Conservation (phyloP, 352 stramenopile species). For the Pythium sukuiense region DNA sequence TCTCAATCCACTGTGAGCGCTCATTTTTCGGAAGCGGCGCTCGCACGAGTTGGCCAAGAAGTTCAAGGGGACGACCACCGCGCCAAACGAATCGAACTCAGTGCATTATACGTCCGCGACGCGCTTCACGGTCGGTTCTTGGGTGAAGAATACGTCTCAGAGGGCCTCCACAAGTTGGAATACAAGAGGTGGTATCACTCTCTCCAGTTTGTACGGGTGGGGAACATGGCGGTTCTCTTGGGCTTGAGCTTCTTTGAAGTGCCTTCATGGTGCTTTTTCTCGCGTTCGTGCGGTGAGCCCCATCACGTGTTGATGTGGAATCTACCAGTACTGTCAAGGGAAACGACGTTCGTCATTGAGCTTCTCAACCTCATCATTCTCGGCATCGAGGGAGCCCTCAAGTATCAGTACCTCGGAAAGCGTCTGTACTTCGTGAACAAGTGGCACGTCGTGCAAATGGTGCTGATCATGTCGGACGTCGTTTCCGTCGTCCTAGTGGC, state of each 20-base stretch:
- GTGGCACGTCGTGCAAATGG: constrained; percentile 51
- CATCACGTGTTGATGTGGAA: constrained; percentile 35
- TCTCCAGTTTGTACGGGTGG: constrained; percentile 38
- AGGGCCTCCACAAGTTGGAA: constrained; percentile 44
- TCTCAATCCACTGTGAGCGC: neutral
- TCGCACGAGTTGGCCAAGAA: constrained; percentile 3
- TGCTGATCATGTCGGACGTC: constrained; percentile 43
- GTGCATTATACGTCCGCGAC: constrained; percentile 48
- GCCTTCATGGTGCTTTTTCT: constrained; percentile 60
- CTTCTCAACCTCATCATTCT: constrained; percentile 45
- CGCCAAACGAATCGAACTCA: constrained; percentile 37
- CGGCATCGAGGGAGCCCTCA: constrained; percentile 42
- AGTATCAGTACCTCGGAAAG: constrained; percentile 49
- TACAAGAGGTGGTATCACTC: constrained; percentile 57
- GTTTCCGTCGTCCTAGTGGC: constrained; percentile 41
- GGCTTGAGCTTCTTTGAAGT: constrained; percentile 54
- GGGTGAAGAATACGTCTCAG: constrained; percentile 46
- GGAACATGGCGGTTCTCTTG: constrained; percentile 52
- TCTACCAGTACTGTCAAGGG: constrained; percentile 35
- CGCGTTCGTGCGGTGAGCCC: constrained; percentile 33
- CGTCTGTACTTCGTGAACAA: constrained; percentile 57
- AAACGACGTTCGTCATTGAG: constrained; percentile 40
- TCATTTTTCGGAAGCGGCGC: constrained; percentile 7
- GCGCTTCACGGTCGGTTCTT: constrained; percentile 48
- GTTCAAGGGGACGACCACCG: constrained; percentile 25